Percentiles rank a stretch among this genome's conserved stretches.
These are phyloP conservation scores for Hymenoscyphus fraxineus DNA, from an alignment of 2,329 filamentous ascomycete genomes.

Conservation along the genomic window DNA sequence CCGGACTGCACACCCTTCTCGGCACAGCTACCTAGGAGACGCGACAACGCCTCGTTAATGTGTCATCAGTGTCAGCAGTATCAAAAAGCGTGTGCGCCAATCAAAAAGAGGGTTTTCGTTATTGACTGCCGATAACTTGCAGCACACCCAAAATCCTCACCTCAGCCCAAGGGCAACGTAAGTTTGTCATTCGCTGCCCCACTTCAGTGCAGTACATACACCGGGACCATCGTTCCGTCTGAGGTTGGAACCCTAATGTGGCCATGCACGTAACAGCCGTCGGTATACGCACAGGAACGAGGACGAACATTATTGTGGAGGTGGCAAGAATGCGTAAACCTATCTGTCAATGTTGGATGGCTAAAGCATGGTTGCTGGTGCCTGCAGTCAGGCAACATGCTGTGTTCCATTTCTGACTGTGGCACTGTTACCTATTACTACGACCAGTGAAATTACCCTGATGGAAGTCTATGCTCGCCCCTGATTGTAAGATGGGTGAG, in stretches of 20 bases:
- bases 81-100: background rate
- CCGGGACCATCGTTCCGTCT: background rate
- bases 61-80: background rate
- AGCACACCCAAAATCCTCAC: background rate
- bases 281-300: background rate
- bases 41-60: background rate
- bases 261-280: background rate
- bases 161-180: background rate
- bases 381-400: background rate
- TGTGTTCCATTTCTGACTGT: background rate
- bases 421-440: background rate
- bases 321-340: background rate
- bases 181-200: background rate
- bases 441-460: background rate
- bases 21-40: no score
- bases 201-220: background rate
- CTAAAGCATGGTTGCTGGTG: slow-evolving; percentile 1
- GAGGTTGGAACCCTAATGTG: background rate
- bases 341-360: background rate
- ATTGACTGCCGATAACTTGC: background rate
- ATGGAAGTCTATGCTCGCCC: background rate
- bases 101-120: background rate
- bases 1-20: no score
- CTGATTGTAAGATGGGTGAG: background rate
- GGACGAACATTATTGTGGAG: background rate